Base-by-base conservation (phyloP, 2,329 filamentous ascomycete genomes). In the Ceratocystis cubensis region DNA sequence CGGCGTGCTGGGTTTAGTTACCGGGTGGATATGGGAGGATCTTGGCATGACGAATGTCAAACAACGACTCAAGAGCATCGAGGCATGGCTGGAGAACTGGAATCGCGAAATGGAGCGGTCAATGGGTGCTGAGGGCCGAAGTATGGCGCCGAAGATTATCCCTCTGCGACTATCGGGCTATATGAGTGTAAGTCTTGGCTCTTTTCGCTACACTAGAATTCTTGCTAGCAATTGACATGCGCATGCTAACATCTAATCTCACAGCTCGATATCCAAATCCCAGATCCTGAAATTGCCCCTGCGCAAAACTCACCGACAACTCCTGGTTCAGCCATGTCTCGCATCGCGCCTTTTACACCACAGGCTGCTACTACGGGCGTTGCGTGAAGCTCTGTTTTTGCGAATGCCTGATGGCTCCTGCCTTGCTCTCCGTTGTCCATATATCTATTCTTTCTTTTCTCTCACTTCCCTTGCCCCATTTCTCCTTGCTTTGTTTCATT, bases 11-110 rank as follows among this genome's bases (percentile, higher is more conserved):
- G 91, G 93, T 1, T 79, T 95, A 3, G 76, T 91, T 44, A 97
- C 94, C 0, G 89, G 93, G 25, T 99, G 92, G 89, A 72, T 97
- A 44, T 97, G 91, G 91, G 94, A 99, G 68, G 93, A 97, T 73
- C 72, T 93, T 25, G 91, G 93, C 1, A 76, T 90, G 45, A 89
- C 89, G 2, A 85, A 82, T 7, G 82, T 88, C 68, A 97, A 97
- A 78, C 78, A 80, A 25, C 82, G 86, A 66, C 75, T 96, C 59
- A 82, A 80, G 66, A 80, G 78, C 8, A 77, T 96, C 20, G 94
- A 99, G 76, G 75, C 75, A 46, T 96, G 89, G 85, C 82, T 99
- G 65, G 88, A 95, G 70, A 81, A 85, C 68, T 96, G 93, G 92
- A 99, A 99, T 74, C 73, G 75, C 7, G 84, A 89, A 69, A 84